Base-by-base conservation (phyloP, 2,329 filamentous ascomycete genomes). In the Tolypocladium endophyticum region DNA sequence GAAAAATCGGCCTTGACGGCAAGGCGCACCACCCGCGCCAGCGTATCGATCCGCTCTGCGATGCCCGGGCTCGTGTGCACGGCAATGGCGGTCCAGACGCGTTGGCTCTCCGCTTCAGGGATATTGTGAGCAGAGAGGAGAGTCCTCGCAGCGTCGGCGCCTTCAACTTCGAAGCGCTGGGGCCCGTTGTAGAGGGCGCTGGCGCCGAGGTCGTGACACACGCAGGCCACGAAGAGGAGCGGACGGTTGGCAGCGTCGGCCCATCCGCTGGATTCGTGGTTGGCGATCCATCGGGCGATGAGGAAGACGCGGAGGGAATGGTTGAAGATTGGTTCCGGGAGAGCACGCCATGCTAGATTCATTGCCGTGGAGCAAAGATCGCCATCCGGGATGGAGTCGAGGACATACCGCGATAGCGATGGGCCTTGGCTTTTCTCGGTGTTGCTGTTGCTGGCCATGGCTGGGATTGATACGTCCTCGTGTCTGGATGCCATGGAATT, bases 101-200 rank as follows among this genome's bases (percentile, higher is more conserved):
- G 66, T 55, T 70, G 70, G 7, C 66, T 62, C 16, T 67, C 62
- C 5, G 58, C 45, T 33, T 70, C 66, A 33, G 63, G 45, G n/a
- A 66, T 47, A 16, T 63, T 67, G 55, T 73, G 65, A 2, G 58
- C 25, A 12, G 66, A 59, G 12, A 74, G 67, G 43, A 73, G 63
- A 1, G 56, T 25, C 25, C 68, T 70, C 4, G 72, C 73, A 1
- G 62, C 65, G 52, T 71, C 69, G 47, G 69, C 69, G n/a, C 66
- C 68, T 39, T 67, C 67, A 28, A 75, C 64, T 59, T 75, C 73
- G 63, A 75, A 75, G 11, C 72, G 71, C 55, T 74, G 67, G 1
- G 63, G 61, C 14, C 65, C 63, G 59, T 73, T 71, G 60, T 69
- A 67, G 2, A 60, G 59, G 18, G 65, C 62, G n/a, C 70, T 65